These are phyloP conservation scores for Rhodamnia argentea DNA, from an alignment of 345 rosid species.

Conservation along the genomic window DNA sequence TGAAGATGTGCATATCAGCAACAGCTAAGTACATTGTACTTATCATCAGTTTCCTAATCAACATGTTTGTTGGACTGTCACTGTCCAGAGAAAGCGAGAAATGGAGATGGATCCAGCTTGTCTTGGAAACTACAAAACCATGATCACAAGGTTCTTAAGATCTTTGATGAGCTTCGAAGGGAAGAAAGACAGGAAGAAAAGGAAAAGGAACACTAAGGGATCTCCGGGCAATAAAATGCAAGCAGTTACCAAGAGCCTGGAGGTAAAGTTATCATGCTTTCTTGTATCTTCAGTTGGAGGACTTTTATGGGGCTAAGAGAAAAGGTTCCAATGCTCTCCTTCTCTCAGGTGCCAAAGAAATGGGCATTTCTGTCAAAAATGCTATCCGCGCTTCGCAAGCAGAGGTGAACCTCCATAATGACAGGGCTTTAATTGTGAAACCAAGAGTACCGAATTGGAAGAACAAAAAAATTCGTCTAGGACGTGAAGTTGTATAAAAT, in stretches of 20 bases:
- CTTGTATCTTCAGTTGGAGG: neutral
- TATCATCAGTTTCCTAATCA: neutral
- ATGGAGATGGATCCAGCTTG: conserved; percentile 14
- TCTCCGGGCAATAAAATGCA: conserved; percentile 7
- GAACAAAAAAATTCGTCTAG: neutral
- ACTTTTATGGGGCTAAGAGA: neutral
- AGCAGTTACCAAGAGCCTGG: conserved; percentile 13
- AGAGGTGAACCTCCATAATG: neutral
- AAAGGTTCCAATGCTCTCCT: neutral
- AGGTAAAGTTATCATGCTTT: conserved; percentile 8
- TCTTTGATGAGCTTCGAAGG: conserved; percentile 10
- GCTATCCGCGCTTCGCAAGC: conserved; percentile 7
- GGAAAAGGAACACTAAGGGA: neutral
- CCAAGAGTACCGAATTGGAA: neutral
- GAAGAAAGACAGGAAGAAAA: conserved; percentile 14
- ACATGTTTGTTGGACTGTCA: conserved; percentile 7
- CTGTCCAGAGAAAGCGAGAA: conserved; percentile 6
- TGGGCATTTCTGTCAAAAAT: conserved; percentile 13
- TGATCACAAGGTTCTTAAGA: conserved; percentile 15
- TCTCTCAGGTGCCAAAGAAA: conserved; percentile 21
- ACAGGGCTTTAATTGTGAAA: neutral
- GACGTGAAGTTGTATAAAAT: neutral
- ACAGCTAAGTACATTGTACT: neutral
- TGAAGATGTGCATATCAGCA: neutral
- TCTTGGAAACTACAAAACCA: conserved; percentile 15